Percentiles rank a stretch among this genome's conserved stretches.
These are phyloP conservation scores for Maudiozyma serrabonitensis DNA, from an alignment of 805 yeast genomes.

Conservation along the genomic window DNA sequence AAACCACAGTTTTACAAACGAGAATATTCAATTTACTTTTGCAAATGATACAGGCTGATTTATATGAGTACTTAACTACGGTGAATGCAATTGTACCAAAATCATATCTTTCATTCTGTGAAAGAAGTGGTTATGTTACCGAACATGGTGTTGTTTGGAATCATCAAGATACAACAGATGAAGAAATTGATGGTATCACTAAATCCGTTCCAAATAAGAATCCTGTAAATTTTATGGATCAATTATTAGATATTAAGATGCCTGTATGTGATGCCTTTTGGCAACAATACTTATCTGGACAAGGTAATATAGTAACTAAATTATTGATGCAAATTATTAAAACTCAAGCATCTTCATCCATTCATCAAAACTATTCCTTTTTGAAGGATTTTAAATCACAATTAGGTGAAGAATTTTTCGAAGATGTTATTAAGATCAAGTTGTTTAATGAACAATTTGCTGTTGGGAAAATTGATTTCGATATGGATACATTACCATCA, in stretches of 20 bases:
- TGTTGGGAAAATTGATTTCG: slow-evolving; percentile 16
- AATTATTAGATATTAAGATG: slow-evolving; percentile 12
- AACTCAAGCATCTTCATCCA: slow-evolving; percentile 10
- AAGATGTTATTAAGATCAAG: slow-evolving; percentile 12
- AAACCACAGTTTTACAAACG: not conserved
- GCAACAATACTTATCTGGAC: slow-evolving; percentile 10
- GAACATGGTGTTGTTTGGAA: slow-evolving; percentile 4
- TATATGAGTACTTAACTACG: slow-evolving; percentile 13
- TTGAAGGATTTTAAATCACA: slow-evolving; percentile 10
- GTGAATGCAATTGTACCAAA: slow-evolving; percentile 13
- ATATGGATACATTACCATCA: slow-evolving; percentile 13
- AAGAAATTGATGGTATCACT: not conserved
- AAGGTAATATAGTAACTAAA: slow-evolving; percentile 8
- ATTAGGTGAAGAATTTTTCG: slow-evolving; percentile 9
- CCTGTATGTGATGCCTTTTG: slow-evolving; percentile 17
- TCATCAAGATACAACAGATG: not conserved
- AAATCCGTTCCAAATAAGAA: too few relatives aligned
- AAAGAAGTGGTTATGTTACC: slow-evolving; percentile 7
- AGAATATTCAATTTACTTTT: slow-evolving; percentile 1
- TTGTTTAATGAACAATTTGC: slow-evolving; percentile 12
- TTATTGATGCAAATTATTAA: slow-evolving; percentile 8
- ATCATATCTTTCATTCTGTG: slow-evolving; percentile 12
- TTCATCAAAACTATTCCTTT: slow-evolving; percentile 8
- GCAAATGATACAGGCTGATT: slow-evolving; percentile 9
- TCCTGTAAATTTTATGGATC: slow-evolving; percentile 7